Conservation (phyloP, 208 protist species). For the Porcisia hertigi region DNA sequence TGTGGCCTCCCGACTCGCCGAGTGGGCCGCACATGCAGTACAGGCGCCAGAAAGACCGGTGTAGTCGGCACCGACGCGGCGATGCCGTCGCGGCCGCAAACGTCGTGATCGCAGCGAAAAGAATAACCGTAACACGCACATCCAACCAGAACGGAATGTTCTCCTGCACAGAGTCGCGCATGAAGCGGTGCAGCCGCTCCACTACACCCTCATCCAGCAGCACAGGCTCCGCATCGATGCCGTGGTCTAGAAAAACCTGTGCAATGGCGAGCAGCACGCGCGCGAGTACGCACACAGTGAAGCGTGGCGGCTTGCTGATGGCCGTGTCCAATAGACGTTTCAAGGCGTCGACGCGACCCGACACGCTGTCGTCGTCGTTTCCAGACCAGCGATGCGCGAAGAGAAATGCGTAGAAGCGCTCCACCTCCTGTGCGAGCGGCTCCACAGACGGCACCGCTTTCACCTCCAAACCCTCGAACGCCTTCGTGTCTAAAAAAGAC, state of each 20-base stretch:
- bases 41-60: slow-evolving; percentile 56
- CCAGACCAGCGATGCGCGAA: slow-evolving; percentile 30
- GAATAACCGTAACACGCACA: slow-evolving; percentile 68
- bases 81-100: slow-evolving; percentile 53
- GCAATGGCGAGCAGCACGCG: slow-evolving; percentile 60
- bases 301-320: slow-evolving; percentile 46
- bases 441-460: slow-evolving; percentile 41
- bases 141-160: slow-evolving; percentile 87
- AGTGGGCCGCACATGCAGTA: slow-evolving; percentile 80
- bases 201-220: slow-evolving; percentile 34
- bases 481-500: slow-evolving; percentile 65
- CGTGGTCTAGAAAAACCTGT: slow-evolving; percentile 24
- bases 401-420: slow-evolving; percentile 67
- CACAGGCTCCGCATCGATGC: slow-evolving; percentile 29
- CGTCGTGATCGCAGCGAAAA: slow-evolving; percentile 65
- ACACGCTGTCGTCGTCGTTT: slow-evolving; percentile 10
- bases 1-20: slow-evolving; percentile 58
- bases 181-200: slow-evolving; percentile 36
- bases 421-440: slow-evolving; percentile 66
- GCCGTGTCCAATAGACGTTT: slow-evolving; percentile 32
- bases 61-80: slow-evolving; percentile 16
- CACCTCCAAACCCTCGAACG: slow-evolving; percentile 68
- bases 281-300: slow-evolving; percentile 57
- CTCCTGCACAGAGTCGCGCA: slow-evolving; percentile 73
- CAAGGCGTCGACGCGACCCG: slow-evolving; percentile 51